Evolutionary conservation across 139 green algal species (phyloP), one percentile per base, ranked within the genome.

Genomic region (Coelastrella sp.): DNA sequence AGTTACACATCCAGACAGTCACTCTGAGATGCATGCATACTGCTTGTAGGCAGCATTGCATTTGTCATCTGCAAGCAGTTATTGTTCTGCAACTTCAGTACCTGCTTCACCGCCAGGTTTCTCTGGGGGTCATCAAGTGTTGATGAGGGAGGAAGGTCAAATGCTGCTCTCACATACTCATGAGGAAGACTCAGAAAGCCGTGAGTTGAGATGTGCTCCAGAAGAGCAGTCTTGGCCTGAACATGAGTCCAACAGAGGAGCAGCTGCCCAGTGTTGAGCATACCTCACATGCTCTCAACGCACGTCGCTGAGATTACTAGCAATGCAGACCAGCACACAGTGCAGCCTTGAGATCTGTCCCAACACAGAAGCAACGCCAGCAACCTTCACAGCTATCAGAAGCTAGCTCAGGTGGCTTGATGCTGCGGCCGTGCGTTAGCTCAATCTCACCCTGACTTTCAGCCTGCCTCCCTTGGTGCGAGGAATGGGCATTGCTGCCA

Each of bases 111-210:
- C 23, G 27, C 71, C 7, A 41, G n/a, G 15, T 50, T 67, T 13
- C 73, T 60, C 13, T 66, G 5, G 17, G 73, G 73, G 73, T 38
- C 48, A 35, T 66, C 48, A 6, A 81, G 50, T 19, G 17, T 34
- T 38, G 4, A 7, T n/a, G 40, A 66, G 25, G 75, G 75, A 19
- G 75, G 75, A 34, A 82, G 75, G 53, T 71, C 75, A 15, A 71
- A 32, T n/a, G 75, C 75, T 34, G 75, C 75, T 3, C 75, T 17
- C 34, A 82, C 40, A 32, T 69, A 40, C 53, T 82, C 75, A 27
- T 82, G 75, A 43, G 75, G 75, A 34, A 82, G 34, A 11, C n/a
- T 38, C 34, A 71, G 23, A 5, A 57, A n/a, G 34, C 75, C 75
- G 15, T 82, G 75, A 2, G 30, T 6, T 4, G 17, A 13, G 9